These are phyloP conservation scores for Diaporthe sp. DNA, from an alignment of 2,329 filamentous ascomycete genomes.

Conservation along the genomic window DNA sequence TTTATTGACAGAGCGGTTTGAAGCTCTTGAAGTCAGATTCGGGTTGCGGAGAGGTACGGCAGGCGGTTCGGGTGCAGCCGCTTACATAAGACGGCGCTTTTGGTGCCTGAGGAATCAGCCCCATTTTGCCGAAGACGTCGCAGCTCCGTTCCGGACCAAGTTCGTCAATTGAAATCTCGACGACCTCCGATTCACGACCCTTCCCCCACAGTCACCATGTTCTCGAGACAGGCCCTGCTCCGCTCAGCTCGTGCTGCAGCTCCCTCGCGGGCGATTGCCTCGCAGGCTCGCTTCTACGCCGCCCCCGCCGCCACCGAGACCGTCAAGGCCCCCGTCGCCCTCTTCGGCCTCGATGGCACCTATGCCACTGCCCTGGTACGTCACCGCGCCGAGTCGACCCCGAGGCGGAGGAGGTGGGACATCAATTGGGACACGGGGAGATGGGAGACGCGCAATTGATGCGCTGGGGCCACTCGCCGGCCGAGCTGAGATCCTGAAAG, in stretches of 20 bases:
- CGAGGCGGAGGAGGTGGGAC: slow-evolving; percentile 34
- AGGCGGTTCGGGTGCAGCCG: not conserved
- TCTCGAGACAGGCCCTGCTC: slow-evolving; percentile 70
- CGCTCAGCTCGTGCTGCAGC: slow-evolving; percentile 69
- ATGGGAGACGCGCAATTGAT: slow-evolving; percentile 17
- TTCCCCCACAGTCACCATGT: slow-evolving; percentile 59
- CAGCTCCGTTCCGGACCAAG: slow-evolving; percentile 38
- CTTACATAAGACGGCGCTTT: slow-evolving; percentile 29
- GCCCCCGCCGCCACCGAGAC: slow-evolving; percentile 72
- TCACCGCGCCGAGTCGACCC: slow-evolving; percentile 37
- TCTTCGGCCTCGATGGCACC: slow-evolving; percentile 97
- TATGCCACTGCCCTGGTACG: slow-evolving; percentile 99
- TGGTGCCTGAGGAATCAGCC: slow-evolving; percentile 31
- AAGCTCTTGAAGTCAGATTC: too few species aligned
- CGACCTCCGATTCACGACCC: slow-evolving; percentile 42
- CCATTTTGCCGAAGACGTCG: slow-evolving; percentile 39
- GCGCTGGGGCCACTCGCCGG: slow-evolving; percentile 7
- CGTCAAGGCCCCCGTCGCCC: slow-evolving; percentile 85
- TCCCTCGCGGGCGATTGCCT: slow-evolving; percentile 70
- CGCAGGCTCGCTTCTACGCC: slow-evolving; percentile 82
- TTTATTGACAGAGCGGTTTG: too few species aligned
- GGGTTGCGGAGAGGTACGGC: not conserved
- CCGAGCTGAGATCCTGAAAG: slow-evolving; percentile 32
- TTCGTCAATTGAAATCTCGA: slow-evolving; percentile 40
- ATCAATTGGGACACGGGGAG: not conserved